Percentiles rank a stretch among this genome's conserved stretches.
phyloP scores from a whole-genome alignment of 495 filamentous ascomycete genomes.

The Barbatosphaeria neglecta region DNA sequence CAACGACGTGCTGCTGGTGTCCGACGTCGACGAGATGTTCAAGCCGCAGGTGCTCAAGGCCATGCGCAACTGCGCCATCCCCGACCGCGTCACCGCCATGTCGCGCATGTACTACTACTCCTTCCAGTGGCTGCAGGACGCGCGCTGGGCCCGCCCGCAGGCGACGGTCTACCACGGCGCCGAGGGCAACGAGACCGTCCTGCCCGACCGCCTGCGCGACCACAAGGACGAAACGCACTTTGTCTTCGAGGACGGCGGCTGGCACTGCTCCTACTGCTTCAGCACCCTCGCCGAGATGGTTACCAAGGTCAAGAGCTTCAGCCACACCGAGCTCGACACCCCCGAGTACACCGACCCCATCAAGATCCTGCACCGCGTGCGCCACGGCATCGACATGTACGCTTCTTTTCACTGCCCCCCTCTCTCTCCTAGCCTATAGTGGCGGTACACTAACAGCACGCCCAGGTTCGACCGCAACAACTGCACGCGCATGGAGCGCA shows the following conservation, averaged over 20 bases:
- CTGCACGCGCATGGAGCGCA: constrained; percentile 19
- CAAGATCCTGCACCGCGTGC: constrained; percentile 25
- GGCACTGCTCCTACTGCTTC: constrained; percentile 37
- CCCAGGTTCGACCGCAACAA: constrained; percentile 21
- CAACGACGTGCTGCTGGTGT: constrained; percentile 24
- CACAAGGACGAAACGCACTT: constrained; percentile 10
- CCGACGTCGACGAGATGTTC: constrained; percentile 32
- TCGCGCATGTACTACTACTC: constrained; percentile 22
- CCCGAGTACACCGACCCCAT: constrained; percentile 19
- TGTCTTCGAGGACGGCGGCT: constrained; percentile 23
- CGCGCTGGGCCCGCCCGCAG: constrained; percentile 33
- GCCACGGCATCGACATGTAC: constrained; percentile 27
- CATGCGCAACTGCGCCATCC: constrained; percentile 30
- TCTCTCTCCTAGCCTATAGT: neutral
- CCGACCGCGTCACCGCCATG: constrained; percentile 12
- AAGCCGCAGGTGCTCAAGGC: constrained; percentile 20
- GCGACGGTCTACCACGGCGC: constrained; percentile 27
- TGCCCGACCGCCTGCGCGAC: constrained; percentile 27
- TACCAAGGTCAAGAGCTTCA: constrained; percentile 31
- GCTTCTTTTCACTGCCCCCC: too few relatives aligned
- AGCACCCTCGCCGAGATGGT: constrained; percentile 25
- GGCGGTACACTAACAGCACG: neutral
- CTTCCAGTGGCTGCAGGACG: constrained; percentile 32
- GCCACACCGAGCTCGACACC: constrained; percentile 23
- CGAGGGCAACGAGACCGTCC: constrained; percentile 21